phyloP scores from a whole-genome alignment of 2,329 filamentous ascomycete genomes.

The Grosmannia huntii region DNA sequence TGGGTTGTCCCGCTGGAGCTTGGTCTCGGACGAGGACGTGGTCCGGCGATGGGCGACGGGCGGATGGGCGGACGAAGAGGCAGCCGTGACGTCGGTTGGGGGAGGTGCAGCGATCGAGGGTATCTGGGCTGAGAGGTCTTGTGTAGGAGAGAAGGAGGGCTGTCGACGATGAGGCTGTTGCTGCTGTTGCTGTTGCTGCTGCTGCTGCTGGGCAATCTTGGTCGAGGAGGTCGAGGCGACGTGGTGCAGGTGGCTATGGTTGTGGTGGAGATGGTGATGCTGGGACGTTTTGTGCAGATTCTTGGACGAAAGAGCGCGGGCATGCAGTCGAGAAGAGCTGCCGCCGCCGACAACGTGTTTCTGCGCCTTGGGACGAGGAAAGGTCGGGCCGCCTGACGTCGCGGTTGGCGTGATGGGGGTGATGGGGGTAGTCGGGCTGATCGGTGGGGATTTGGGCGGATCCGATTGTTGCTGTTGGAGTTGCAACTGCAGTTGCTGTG shows the following conservation, averaged over 20 bases:
- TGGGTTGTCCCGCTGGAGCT: slow-evolving; percentile 27
- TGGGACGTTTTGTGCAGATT: slow-evolving; percentile 28
- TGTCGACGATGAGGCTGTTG: slow-evolving; percentile 23
- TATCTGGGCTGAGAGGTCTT: slow-evolving; percentile 18
- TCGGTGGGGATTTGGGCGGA: neutral
- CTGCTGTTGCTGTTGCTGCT: slow-evolving; percentile 2
- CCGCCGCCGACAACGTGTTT: slow-evolving; percentile 32
- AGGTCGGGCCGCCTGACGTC: slow-evolving; percentile 18
- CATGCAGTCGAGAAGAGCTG: slow-evolving; percentile 31
- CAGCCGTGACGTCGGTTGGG: neutral
- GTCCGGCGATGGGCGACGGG: slow-evolving; percentile 29
- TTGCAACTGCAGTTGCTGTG: neutral
- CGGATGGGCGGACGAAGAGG: neutral
- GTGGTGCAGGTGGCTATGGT: slow-evolving; percentile 12
- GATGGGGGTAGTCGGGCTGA: neutral
- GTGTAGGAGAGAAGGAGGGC: slow-evolving; percentile 25
- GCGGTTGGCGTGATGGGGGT: neutral
- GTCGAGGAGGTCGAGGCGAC: slow-evolving; percentile 16
- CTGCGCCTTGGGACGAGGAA: slow-evolving; percentile 21
- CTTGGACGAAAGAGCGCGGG: slow-evolving; percentile 39
- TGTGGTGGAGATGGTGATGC: slow-evolving; percentile 1
- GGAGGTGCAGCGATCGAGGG: slow-evolving; percentile 16
- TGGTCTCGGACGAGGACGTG: slow-evolving; percentile 35
- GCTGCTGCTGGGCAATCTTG: slow-evolving; percentile 13
- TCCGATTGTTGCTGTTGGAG: neutral